Base-by-base conservation (phyloP, 176 grass and related monocot genomes). In the Neostapfia colusana region DNA sequence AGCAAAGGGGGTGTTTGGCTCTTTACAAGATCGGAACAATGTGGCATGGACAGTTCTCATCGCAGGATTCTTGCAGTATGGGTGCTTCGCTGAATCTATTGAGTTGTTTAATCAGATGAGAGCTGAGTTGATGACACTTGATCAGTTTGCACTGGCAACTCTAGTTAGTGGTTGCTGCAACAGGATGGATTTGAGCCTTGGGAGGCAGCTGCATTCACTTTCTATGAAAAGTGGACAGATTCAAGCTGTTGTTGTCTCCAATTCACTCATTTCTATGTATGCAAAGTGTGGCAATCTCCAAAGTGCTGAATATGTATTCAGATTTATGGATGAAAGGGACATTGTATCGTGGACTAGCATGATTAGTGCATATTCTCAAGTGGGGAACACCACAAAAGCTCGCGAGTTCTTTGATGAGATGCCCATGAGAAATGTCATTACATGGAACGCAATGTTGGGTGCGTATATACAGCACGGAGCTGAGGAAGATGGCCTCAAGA, bases 271-370 rank as follows among this genome's bases (percentile, higher is more conserved):
- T 2, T 85, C 95, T 46, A 90, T 95, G 89, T 99, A 99, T 54
- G 87, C 91, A 21, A 92, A 92, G 77, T 88, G 87, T 12, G 72
- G 85, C 53, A 50, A 69, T 84, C 56, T 94, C 65, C 75, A 80
- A 26, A 88, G 36, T 87, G 89, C 91, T 51, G 89, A 94, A 79
- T 78, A 67, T 67, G 37, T 98, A 68, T 98, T 98, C 78, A 84
- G 38, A 84, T 90, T 53, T n/a, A 94, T 98, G 89, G 55, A 4
- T 2, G 76, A 79, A 59, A 94, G 61, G 82, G 95, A 95, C 80
- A 80, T 88, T 74, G 85, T 98, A 86, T 98, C 95, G 70, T 95
- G 91, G 91, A 98, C 95, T 55, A 92, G 85, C 85, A 98, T 98
- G 95, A 86, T 98, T 70, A 98, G 91, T 70, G 87, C 79, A 58